Evolutionary conservation across 345 rosid species (phyloP).

Genomic region (Eucalyptus rudis): DNA sequence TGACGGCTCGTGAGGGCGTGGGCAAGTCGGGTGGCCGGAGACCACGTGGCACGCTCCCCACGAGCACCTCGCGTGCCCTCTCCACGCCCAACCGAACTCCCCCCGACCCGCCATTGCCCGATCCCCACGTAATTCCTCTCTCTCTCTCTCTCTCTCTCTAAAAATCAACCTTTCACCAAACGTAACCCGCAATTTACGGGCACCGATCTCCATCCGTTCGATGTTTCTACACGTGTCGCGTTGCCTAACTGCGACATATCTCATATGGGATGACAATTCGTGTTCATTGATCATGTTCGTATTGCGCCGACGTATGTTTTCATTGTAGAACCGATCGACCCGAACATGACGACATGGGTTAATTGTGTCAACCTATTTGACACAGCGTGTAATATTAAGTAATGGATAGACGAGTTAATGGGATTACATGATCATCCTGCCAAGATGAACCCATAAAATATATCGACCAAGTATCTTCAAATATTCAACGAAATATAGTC

Average conservation of each 20-base stretch:
- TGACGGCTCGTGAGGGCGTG: slow-evolving; percentile 19
- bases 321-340: accelerated
- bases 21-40: slow-evolving; percentile 17
- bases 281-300: neutral
- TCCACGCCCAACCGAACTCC: neutral
- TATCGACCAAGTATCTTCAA: neutral
- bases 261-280: accelerated
- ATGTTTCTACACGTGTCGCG: accelerated
- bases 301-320: accelerated
- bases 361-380: accelerated
- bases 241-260: neutral
- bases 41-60: slow-evolving; percentile 36
- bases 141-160: neutral
- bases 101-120: neutral
- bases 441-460: neutral
- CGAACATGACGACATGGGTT: accelerated
- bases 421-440: accelerated
- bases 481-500: neutral
- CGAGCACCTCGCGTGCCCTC: slow-evolving; percentile 16
- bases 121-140: neutral
- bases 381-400: accelerated
- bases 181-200: neutral
- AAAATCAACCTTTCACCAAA: neutral
- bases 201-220: neutral
- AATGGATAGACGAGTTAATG: accelerated